A percentile compares a stretch with the other conserved stretches of the same genome.
phyloP scores from a whole-genome alignment of 2,329 filamentous ascomycete genomes.

The Pseudocercospora fuligena region DNA sequence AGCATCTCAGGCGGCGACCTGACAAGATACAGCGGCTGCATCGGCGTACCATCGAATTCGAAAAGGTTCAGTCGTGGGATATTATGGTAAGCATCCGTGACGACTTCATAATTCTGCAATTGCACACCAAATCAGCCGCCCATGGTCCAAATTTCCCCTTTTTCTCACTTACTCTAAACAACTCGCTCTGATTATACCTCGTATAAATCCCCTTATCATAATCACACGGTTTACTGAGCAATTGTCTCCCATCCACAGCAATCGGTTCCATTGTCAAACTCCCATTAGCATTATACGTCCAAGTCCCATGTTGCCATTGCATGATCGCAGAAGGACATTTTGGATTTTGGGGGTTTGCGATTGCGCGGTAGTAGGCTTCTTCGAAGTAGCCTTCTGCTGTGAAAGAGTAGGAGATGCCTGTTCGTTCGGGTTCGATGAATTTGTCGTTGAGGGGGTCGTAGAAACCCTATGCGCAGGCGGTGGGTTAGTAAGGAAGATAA shows the following conservation, averaged over 20 bases:
- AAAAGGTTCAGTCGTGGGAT: slow-evolving; percentile 68
- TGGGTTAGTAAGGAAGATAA: not conserved
- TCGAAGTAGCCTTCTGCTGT: slow-evolving; percentile 70
- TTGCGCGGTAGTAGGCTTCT: slow-evolving; percentile 70
- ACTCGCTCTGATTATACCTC: slow-evolving; percentile 68
- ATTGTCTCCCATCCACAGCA: slow-evolving; percentile 68
- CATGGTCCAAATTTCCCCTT: too few species aligned
- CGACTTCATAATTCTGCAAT: slow-evolving; percentile 51
- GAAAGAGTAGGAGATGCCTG: slow-evolving; percentile 77
- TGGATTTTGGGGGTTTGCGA: slow-evolving; percentile 65
- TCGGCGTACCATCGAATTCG: slow-evolving; percentile 65
- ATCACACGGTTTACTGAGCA: slow-evolving; percentile 68
- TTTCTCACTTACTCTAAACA: slow-evolving; percentile 63
- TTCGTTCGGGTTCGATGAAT: slow-evolving; percentile 67
- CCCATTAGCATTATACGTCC: slow-evolving; percentile 60
- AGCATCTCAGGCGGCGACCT: slow-evolving; percentile 70
- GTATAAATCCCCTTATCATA: slow-evolving; percentile 62
- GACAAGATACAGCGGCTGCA: slow-evolving; percentile 71
- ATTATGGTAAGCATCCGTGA: slow-evolving; percentile 65
- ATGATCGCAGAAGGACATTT: slow-evolving; percentile 68
- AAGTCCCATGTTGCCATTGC: slow-evolving; percentile 75
- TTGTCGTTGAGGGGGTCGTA: slow-evolving; percentile 70
- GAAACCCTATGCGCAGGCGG: slow-evolving; percentile 63
- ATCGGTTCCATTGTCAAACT: slow-evolving; percentile 66
- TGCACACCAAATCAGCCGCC: not conserved